Conservation (phyloP, 352 stramenopile genomes). For the Phytophthora multivora region DNA sequence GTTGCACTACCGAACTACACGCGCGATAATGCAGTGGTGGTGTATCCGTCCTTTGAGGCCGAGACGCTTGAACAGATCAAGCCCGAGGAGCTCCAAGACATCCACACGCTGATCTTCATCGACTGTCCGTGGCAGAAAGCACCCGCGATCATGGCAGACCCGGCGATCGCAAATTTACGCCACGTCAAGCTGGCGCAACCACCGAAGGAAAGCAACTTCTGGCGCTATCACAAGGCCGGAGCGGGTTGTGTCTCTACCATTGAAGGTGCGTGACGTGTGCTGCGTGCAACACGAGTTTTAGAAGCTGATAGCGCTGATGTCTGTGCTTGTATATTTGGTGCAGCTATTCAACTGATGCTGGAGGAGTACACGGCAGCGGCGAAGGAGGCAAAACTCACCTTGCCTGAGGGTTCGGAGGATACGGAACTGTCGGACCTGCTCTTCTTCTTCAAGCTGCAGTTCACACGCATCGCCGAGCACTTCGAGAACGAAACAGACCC, state of each 20-base stretch:
- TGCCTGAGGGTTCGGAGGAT: constrained; percentile 37
- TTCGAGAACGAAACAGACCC: constrained; percentile 62
- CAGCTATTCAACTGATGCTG: constrained; percentile 86
- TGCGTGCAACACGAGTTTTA: not conserved
- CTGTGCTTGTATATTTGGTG: constrained; percentile 4
- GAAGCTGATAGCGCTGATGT: not conserved
- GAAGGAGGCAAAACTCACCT: constrained; percentile 32
- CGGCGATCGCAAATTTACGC: constrained; percentile 55
- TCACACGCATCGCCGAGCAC: constrained; percentile 60
- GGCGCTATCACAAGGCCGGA: constrained; percentile 86
- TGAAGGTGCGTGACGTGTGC: constrained; percentile 59
- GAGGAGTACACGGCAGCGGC: constrained; percentile 68
- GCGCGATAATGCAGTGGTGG: constrained; percentile 64
- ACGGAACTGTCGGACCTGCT: constrained; percentile 66
- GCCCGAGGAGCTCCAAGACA: constrained; percentile 54
- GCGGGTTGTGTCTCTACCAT: constrained; percentile 89
- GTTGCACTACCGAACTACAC: constrained; percentile 51
- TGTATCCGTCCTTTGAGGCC: constrained; percentile 81
- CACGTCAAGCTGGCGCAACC: constrained; percentile 83
- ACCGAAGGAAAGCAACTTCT: constrained; percentile 86
- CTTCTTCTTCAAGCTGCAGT: constrained; percentile 87
- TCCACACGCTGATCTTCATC: constrained; percentile 85
- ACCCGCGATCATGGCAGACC: constrained; percentile 68
- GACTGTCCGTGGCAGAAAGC: constrained; percentile 89
- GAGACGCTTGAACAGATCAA: constrained; percentile 67